These are phyloP conservation scores for Dothistroma pini DNA, from an alignment of 2,329 filamentous ascomycete genomes.

Conservation along the genomic window DNA sequence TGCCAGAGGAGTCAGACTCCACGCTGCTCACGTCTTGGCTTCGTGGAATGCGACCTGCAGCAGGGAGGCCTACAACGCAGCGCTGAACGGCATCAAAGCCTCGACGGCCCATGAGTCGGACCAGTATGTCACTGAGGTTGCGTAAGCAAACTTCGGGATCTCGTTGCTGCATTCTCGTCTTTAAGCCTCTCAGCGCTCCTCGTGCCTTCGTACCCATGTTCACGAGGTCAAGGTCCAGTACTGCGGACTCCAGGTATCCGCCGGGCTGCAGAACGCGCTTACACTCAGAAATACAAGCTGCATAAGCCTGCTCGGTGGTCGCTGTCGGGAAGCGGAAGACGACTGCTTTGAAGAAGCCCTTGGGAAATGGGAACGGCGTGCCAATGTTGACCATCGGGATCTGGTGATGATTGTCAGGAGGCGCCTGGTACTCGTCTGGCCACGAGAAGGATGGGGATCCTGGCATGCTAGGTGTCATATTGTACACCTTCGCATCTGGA, in stretches of 20 bases:
- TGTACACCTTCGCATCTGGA: conserved; percentile 70
- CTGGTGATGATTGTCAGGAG: conserved; percentile 66
- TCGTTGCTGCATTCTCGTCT: conserved; percentile 63
- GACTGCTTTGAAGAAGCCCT: conserved; percentile 70
- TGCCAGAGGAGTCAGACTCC: conserved; percentile 26
- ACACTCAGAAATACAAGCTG: conserved; percentile 68
- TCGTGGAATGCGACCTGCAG: conserved; percentile 50
- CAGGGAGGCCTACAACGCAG: conserved; percentile 74
- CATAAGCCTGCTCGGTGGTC: conserved; percentile 64
- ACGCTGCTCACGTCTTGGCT: conserved; percentile 33
- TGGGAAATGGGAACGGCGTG: conserved; percentile 69
- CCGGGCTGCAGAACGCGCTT: conserved; percentile 74
- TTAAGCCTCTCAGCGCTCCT: conserved; percentile 65
- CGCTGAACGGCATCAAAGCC: conserved; percentile 71
- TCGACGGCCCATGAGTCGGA: conserved; percentile 63
- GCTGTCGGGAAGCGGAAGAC: conserved; percentile 74
- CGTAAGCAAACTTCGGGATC: conserved; percentile 59
- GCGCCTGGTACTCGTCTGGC: conserved; percentile 23
- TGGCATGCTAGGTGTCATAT: conserved; percentile 49
- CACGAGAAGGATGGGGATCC: conserved; percentile 15
- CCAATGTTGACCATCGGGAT: conserved; percentile 62
- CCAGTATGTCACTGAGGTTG: conserved; percentile 52
- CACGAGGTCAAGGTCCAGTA: conserved; percentile 75
- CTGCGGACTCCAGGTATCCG: conserved; percentile 73
- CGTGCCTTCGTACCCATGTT: conserved; percentile 74